These are phyloP conservation scores for Stenocarpella maydis DNA, from an alignment of 2,329 filamentous ascomycete genomes.

Conservation along the genomic window DNA sequence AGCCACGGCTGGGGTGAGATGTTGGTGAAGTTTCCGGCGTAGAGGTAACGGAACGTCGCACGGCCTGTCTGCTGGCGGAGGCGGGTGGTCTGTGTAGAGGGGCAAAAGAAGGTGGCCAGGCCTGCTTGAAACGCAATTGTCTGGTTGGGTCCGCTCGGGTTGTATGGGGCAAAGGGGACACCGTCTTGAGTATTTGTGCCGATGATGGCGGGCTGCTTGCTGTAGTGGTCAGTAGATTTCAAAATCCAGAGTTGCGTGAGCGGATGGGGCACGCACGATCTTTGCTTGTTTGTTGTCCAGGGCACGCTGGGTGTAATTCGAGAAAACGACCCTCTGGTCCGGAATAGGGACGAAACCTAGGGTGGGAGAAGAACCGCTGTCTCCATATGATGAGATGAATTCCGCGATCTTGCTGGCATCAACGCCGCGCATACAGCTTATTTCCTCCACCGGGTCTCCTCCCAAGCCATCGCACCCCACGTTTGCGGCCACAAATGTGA, in stretches of 20 bases:
- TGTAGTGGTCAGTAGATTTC: slow-evolving; percentile 34
- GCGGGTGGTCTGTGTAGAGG: slow-evolving; percentile 20
- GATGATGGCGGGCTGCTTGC: slow-evolving; percentile 12
- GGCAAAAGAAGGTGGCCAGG: slow-evolving; percentile 16
- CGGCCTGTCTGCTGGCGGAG: slow-evolving; percentile 26
- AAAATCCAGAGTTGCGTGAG: background rate
- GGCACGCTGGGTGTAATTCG: slow-evolving; percentile 38
- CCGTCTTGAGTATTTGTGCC: slow-evolving; percentile 29
- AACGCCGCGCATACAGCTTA: slow-evolving; percentile 43
- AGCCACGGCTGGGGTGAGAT: slow-evolving; percentile 30
- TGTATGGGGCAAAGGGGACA: slow-evolving; percentile 20
- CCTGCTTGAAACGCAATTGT: slow-evolving; percentile 14
- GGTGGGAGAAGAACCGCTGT: slow-evolving; percentile 29
- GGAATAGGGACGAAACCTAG: background rate
- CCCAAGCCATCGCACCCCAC: slow-evolving; percentile 41
- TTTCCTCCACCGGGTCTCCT: slow-evolving; percentile 37
- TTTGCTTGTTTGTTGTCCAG: background rate
- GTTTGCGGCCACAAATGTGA: slow-evolving; percentile 42
- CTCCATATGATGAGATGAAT: slow-evolving; percentile 40
- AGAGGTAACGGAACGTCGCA: slow-evolving; percentile 32
- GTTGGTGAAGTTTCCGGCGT: slow-evolving; percentile 33
- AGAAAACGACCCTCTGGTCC: slow-evolving; percentile 43
- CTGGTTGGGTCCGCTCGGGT: slow-evolving; percentile 23
- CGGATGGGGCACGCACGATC: background rate
- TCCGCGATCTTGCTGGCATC: slow-evolving; percentile 41